Base-by-base conservation (phyloP, 495 filamentous ascomycete genomes). In the Penicillium longicatenatum region DNA sequence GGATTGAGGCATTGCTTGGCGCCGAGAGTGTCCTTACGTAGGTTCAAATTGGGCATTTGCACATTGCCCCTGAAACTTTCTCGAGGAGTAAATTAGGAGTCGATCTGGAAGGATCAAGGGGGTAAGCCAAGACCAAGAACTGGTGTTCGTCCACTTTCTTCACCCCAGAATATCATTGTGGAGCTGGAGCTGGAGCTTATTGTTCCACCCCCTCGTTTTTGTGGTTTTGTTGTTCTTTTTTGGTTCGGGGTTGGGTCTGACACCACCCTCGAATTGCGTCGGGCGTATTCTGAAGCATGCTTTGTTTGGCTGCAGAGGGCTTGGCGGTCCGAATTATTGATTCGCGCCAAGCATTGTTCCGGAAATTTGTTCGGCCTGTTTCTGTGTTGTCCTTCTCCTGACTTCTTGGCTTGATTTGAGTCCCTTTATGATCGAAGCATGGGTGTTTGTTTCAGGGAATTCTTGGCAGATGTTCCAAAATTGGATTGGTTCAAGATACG, bases 241-340 rank as follows among this genome's bases (percentile, higher is more conserved):
- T 21, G 17, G 12, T 11, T 24, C 41, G 31, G 31, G 33, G 29
- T 26, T 5, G 47, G 11, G 12, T 17, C 17, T 21, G 31, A 52
- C 31, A 24, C 12, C 20, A 14, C 31, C 30, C 19, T 41, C n/a
- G 26, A 49, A 58, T 62, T 39, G 44, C 59, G 64, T 59, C 53
- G 53, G 63, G 42, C 64, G 58, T 56, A 62, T 69, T 69, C 56
- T 66, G 63, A 66, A 68, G 50, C n/a, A 10, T 52, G 50, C 10
- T 45, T 10, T 44, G 41, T 22, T 45, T 35, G 10, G n/a, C n/a
- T n/a, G n/a, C n/a, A n/a, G n/a, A n/a, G 30, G 37, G n/a, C 64
- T 67, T 69, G 63, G 64, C 66, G 39, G 58, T 54, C 57, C 35
- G 48, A 37, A 58, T 46, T 55, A 50, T 59, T 51, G 49, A 5